phyloP scores from a whole-genome alignment of 805 yeast species.

The Sugiyamaella boreocaroliniensis region DNA sequence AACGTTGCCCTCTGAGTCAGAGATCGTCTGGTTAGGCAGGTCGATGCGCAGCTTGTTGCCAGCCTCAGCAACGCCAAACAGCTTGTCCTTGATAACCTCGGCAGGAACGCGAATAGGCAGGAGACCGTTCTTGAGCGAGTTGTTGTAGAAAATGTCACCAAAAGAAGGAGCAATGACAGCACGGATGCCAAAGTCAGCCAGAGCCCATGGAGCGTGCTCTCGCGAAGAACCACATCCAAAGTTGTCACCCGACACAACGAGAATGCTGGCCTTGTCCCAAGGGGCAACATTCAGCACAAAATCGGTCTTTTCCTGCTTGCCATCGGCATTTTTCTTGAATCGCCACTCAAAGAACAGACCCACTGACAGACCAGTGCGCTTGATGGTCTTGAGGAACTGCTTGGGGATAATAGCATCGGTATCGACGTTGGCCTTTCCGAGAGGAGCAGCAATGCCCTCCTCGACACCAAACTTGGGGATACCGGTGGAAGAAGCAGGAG shows the following conservation, averaged over 20 bases:
- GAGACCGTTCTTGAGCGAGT: constrained; percentile 93
- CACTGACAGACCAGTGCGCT: constrained; percentile 83
- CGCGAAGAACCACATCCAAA: constrained; percentile 99
- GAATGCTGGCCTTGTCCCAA: constrained; percentile 68
- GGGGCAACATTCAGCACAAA: constrained; percentile 84
- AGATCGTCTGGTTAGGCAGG: constrained; percentile 77
- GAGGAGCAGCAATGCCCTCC: constrained; percentile 87
- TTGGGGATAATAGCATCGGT: constrained; percentile 99
- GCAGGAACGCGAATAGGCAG: constrained; percentile 88
- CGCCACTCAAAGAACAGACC: constrained; percentile 93
- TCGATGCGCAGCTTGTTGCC: constrained; percentile 73
- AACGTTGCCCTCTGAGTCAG: constrained; percentile 59
- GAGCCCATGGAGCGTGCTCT: constrained; percentile 99
- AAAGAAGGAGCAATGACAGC: constrained; percentile 96
- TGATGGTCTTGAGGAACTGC: constrained; percentile 95
- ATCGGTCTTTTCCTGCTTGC: constrained; percentile 67
- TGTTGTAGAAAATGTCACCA: constrained; percentile 96
- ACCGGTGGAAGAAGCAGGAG: constrained; percentile 40
- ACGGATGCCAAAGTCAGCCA: constrained; percentile 94
- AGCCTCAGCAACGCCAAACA: constrained; percentile 71
- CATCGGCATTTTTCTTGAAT: constrained; percentile 52
- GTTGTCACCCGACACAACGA: constrained; percentile 92
- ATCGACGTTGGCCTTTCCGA: constrained; percentile 91
- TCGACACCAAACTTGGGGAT: constrained; percentile 71
- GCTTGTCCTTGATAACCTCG: constrained; percentile 60